Conservation (phyloP, 2,329 filamentous ascomycete genomes). For the Xylariaceae sp. region DNA sequence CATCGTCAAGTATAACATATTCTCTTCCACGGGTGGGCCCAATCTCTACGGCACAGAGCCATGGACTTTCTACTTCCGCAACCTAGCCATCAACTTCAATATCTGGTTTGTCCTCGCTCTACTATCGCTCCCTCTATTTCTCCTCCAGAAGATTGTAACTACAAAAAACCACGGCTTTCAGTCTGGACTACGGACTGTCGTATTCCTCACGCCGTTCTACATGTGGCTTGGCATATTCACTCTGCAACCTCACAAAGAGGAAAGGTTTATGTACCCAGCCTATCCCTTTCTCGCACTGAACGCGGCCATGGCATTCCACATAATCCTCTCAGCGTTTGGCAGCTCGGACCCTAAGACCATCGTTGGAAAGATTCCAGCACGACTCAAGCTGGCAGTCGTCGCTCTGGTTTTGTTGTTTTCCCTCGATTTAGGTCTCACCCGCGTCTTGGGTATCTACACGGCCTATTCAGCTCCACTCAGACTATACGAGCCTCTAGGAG, state of each 20-base stretch:
- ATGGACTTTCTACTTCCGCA: slow-evolving; percentile 94
- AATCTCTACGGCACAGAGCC: slow-evolving; percentile 93
- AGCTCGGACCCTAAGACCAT: slow-evolving; percentile 61
- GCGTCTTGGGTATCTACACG: slow-evolving; percentile 69
- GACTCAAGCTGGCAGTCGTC: slow-evolving; percentile 64
- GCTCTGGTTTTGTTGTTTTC: slow-evolving; percentile 56
- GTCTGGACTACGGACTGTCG: slow-evolving; percentile 66
- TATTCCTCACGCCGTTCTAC: slow-evolving; percentile 83
- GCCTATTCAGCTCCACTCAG: slow-evolving; percentile 77
- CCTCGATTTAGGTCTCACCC: slow-evolving; percentile 60
- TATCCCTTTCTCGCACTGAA: slow-evolving; percentile 90
- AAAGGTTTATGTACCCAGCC: slow-evolving; percentile 96
- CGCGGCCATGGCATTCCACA: slow-evolving; percentile 77
- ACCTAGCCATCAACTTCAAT: slow-evolving; percentile 90
- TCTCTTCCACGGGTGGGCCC: slow-evolving; percentile 74
- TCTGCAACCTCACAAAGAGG: slow-evolving; percentile 91
- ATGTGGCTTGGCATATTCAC: slow-evolving; percentile 92
- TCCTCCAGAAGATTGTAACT: slow-evolving; percentile 63
- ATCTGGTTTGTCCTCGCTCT: slow-evolving; percentile 84
- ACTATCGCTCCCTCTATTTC: slow-evolving; percentile 65
- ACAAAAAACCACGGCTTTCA: slow-evolving; percentile 58
- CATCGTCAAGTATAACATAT: slow-evolving; percentile 93
- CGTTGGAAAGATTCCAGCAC: slow-evolving; percentile 64
- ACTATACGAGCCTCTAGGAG: slow-evolving; percentile 63
- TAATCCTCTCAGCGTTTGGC: slow-evolving; percentile 69